A percentile compares a stretch with the other conserved stretches of the same genome.
These are phyloP conservation scores for Trichoderma sp. DNA, from an alignment of 2,329 filamentous ascomycete species.

Conservation along the genomic window DNA sequence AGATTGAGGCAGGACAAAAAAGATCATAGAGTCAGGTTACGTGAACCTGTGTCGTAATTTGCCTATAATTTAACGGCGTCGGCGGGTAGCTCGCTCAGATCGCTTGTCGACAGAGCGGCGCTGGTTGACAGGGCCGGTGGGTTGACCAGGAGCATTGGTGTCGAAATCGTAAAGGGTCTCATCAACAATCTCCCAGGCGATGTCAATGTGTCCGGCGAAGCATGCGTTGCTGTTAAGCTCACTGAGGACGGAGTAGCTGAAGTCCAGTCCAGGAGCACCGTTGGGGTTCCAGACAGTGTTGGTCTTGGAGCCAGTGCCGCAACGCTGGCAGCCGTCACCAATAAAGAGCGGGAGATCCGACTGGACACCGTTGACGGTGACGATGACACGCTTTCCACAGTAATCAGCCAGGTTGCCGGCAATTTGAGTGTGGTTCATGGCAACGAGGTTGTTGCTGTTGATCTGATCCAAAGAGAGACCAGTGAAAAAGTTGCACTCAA, in stretches of 20 bases:
- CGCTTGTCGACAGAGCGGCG: not conserved
- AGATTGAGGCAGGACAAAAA: not conserved
- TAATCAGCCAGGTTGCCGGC: conserved; percentile 21
- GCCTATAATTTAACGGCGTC: not conserved
- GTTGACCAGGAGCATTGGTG: conserved; percentile 14
- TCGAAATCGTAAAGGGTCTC: conserved; percentile 25
- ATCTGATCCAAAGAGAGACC: conserved; percentile 19
- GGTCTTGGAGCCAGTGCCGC: conserved; percentile 16
- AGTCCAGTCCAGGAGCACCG: conserved; percentile 25
- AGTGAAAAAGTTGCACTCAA: conserved; percentile 16
- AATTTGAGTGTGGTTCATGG: conserved; percentile 25
- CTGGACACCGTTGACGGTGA: conserved; percentile 23
- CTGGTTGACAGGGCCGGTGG: conserved; percentile 4
- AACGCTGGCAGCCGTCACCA: conserved; percentile 25
- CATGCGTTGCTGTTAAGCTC: conserved; percentile 22
- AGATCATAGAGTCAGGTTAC: not conserved
- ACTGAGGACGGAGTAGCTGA: conserved; percentile 21
- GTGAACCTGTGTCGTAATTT: too few relatives aligned
- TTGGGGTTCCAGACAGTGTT: conserved; percentile 21
- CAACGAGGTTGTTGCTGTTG: conserved; percentile 24
- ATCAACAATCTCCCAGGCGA: conserved; percentile 25
- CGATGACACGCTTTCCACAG: conserved; percentile 25
- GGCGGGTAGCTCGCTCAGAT: not conserved
- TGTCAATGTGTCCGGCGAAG: conserved; percentile 22
- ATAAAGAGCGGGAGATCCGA: conserved; percentile 22